Conservation (phyloP, 1,284 basidiomycete genomes). For the Schizophyllum amplum region DNA sequence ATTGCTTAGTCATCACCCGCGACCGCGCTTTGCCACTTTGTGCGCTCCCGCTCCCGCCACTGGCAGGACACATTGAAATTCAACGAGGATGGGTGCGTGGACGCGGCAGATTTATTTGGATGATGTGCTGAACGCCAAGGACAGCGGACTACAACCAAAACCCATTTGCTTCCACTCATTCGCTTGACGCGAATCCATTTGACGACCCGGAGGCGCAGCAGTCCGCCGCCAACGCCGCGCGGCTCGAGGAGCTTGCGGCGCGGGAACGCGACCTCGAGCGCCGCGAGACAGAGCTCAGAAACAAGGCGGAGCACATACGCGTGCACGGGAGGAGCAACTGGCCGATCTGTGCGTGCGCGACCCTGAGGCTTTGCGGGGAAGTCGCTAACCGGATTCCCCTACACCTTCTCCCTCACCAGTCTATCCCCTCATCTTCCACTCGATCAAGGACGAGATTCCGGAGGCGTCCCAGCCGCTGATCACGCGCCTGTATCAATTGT, state of each 20-base stretch:
- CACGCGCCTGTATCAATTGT: slow-evolving; percentile 79
- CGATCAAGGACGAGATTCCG: slow-evolving; percentile 85
- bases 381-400: slow-evolving; percentile 13
- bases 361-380: slow-evolving; percentile 11
- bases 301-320: slow-evolving; percentile 66
- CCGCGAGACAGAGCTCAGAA: slow-evolving; percentile 63
- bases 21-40: neutral
- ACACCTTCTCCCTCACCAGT: slow-evolving; percentile 38
- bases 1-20: neutral
- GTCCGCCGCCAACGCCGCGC: slow-evolving; percentile 27
- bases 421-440: slow-evolving; percentile 91
- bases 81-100: neutral
- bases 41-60: neutral
- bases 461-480: slow-evolving; percentile 74
- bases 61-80: neutral
- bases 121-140: neutral
- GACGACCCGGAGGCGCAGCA: slow-evolving; percentile 54
- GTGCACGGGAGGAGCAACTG: slow-evolving; percentile 84
- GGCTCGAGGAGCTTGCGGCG: slow-evolving; percentile 56
- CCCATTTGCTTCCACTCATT: slow-evolving; percentile 74
- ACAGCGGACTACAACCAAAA: slow-evolving; percentile 38
- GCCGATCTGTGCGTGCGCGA: slow-evolving; percentile 74
- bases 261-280: slow-evolving; percentile 77
- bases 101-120: slow-evolving; percentile 1
- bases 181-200: slow-evolving; percentile 77